Percentiles rank a stretch among this genome's conserved stretches.
phyloP scores from a whole-genome alignment of 768 basidiomycete genomes.

The Kwoniella sp. region DNA sequence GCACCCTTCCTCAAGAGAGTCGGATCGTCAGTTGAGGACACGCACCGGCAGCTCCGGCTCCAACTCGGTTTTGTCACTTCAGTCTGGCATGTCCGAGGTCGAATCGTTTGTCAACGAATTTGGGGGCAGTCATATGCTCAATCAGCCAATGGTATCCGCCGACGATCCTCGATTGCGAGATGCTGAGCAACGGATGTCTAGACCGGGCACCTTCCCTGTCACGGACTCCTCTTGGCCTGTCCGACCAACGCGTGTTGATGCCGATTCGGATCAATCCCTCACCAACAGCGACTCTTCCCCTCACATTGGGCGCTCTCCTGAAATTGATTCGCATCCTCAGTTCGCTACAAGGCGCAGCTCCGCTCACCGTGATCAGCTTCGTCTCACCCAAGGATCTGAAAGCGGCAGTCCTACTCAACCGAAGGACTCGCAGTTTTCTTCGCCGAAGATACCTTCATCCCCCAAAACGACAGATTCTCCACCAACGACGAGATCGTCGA shows the following conservation, averaged over 20 bases:
- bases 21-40: neutral
- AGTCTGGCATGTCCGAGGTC: slow-evolving; percentile 49
- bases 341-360: neutral
- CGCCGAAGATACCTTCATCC: neutral
- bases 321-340: neutral
- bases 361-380: neutral
- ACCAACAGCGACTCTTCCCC: slow-evolving; percentile 10
- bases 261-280: slow-evolving; percentile 26
- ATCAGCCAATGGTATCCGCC: slow-evolving; percentile 13
- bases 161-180: slow-evolving; percentile 42
- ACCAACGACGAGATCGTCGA: neutral
- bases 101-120: slow-evolving; percentile 58
- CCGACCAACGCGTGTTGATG: slow-evolving; percentile 38
- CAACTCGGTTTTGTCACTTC: slow-evolving; percentile 23
- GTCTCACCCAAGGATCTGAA: neutral
- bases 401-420: neutral
- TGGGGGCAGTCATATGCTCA: slow-evolving; percentile 48
- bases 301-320: neutral
- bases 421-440: neutral
- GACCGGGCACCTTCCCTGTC: slow-evolving; percentile 51
- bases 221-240: slow-evolving; percentile 51
- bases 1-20: slow-evolving; percentile 47
- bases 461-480: neutral
- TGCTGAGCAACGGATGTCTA: slow-evolving; percentile 45
- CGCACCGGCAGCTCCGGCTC: slow-evolving; percentile 24